phyloP scores from a whole-genome alignment of 2,329 filamentous ascomycete genomes.

The Penicillium sp. region DNA sequence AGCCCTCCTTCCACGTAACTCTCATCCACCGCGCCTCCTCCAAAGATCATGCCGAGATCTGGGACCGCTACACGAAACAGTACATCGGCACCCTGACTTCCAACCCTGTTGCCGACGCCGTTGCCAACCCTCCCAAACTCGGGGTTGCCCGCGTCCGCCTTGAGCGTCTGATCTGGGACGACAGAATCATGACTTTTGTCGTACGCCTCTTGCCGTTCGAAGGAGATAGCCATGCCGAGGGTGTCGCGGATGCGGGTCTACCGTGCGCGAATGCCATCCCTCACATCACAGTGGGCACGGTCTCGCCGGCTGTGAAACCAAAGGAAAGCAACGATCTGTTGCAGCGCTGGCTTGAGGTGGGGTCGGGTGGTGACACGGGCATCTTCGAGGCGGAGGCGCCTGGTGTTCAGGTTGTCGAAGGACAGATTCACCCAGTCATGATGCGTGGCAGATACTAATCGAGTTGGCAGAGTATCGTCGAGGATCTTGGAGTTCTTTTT shows the following conservation, averaged over 20 bases:
- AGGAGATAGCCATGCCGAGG: constrained; percentile 25
- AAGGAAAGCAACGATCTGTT: constrained; percentile 90
- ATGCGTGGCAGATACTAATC: constrained; percentile 18
- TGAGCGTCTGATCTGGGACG: constrained; percentile 71
- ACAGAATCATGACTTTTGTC: constrained; percentile 84
- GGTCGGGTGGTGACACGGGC: constrained; percentile 45
- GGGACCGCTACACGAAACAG: constrained; percentile 64
- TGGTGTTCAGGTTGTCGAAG: constrained; percentile 52
- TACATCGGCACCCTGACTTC: constrained; percentile 41
- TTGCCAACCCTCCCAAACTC: constrained; percentile 27
- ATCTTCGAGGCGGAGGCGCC: constrained; percentile 51
- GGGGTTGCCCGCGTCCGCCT: constrained; percentile 46
- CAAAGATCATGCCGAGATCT: constrained; percentile 60
- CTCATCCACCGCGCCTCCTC: constrained; percentile 72
- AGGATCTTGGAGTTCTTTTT: background rate
- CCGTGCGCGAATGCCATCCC: constrained; percentile 70
- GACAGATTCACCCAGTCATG: constrained; percentile 49
- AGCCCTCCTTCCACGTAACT: constrained; percentile 87
- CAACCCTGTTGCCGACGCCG: constrained; percentile 19
- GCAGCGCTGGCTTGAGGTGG: constrained; percentile 63
- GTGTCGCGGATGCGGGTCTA: constrained; percentile 38
- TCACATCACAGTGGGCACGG: constrained; percentile 87
- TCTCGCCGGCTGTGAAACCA: constrained; percentile 68
- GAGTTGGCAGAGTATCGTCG: background rate
- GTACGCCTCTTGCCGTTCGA: constrained; percentile 55